Conservation (phyloP, 305 asterid genomes). For the Ilex paraguariensis region DNA sequence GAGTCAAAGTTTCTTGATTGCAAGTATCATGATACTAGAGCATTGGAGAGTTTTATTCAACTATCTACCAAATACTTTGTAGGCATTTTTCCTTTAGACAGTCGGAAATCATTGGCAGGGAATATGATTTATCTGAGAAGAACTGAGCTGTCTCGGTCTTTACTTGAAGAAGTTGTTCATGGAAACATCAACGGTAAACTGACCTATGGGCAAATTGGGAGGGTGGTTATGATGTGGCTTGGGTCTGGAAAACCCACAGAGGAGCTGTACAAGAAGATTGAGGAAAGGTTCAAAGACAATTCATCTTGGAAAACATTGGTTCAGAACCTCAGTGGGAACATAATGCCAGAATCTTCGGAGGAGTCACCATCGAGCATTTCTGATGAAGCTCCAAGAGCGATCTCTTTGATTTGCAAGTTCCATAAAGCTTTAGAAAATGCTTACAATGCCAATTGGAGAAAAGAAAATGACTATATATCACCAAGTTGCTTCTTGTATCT, state of each 20-base stretch:
- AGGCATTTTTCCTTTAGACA: conserved; percentile 42
- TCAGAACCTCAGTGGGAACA: conserved; percentile 12
- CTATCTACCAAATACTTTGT: conserved; percentile 23
- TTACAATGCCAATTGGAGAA: conserved; percentile 24
- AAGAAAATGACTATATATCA: conserved; percentile 34
- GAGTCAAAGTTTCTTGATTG: conserved; percentile 15
- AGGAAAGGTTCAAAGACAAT: conserved; percentile 4
- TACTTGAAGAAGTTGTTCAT: conserved; percentile 34
- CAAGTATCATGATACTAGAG: conserved; percentile 11
- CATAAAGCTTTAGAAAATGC: conserved; percentile 37
- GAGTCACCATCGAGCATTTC: conserved; percentile 7
- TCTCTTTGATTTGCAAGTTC: conserved; percentile 22
- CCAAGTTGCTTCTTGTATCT: conserved; percentile 59
- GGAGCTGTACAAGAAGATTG: conserved; percentile 21
- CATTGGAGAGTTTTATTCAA: conserved; percentile 17
- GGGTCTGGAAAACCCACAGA: conserved; percentile 32
- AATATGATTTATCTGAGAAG: conserved; percentile 38
- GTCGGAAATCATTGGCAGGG: conserved; percentile 31
- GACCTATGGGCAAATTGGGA: conserved; percentile 44
- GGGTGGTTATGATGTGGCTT: conserved; percentile 36
- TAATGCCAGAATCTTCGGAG: not conserved
- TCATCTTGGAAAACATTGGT: conserved; percentile 38
- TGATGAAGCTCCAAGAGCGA: not conserved
- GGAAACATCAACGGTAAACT: conserved; percentile 11
- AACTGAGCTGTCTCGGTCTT: conserved; percentile 27